Base-by-base conservation (phyloP, 75 land plant species). In the Picea glauca region DNA sequence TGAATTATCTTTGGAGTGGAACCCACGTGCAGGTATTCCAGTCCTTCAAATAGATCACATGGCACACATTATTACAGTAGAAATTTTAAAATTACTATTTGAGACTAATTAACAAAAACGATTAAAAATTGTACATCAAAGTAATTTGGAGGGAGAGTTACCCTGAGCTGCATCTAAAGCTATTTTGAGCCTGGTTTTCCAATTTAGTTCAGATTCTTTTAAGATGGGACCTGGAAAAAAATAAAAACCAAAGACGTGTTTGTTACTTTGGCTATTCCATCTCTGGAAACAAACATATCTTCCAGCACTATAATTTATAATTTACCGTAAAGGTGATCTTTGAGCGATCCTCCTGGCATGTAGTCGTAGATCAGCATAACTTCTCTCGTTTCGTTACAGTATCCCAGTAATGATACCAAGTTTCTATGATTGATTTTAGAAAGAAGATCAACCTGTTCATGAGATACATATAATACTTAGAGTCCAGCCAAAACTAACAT, bases 351-450 rank as follows among this genome's bases (percentile, higher is more conserved):
- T 62, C 82, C 85, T 54, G 83, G 81, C 89, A 91, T 88, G 43
- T 83, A 91, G 56, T 89, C 91, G 38, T 91, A 91, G 26, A 91
- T 83, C 62, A 91, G 78, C 30, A 89, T 85, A 0, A 84, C 54
- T 62, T 87, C 86, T 35, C 83, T 30, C 21, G 46, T 84, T 76
- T 86, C 93, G 58, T 89, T 81, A 79, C 93, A 89, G 82, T 86
- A 87, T 70, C 93, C 93, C 76, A 91, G 78, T 32, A 91, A 63
- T 56, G 87, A 84, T 43, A 91, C 89, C 81, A 91, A 79, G 68
- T 91, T 91, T 60, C 82, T 83, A 77, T 89, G 91, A 62, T 91
- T 88, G 58, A 87, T 82, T 76, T 91, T 80, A 60, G 89, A 89
- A 32, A 89, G 64, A 0, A 91, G 81, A 26, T 85, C 84, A 61